Evolutionary conservation across 208 protist genomes (phyloP).

Genomic region (Trichomonas vaginalis): DNA sequence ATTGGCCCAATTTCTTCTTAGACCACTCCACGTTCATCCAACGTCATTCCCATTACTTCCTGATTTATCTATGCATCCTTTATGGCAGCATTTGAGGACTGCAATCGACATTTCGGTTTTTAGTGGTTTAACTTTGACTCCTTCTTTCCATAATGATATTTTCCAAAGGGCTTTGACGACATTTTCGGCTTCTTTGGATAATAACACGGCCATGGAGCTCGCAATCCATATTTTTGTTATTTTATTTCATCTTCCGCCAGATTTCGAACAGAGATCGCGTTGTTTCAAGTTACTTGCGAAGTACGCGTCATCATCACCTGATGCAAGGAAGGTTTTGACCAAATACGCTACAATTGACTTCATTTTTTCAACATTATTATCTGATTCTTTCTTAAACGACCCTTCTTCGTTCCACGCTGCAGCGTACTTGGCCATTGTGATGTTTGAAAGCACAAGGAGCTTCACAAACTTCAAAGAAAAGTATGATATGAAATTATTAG

Average conservation of each 20-base stretch:
- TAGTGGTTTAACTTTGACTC: background rate
- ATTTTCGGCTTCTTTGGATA: background rate
- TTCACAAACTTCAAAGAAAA: background rate
- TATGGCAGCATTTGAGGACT: background rate
- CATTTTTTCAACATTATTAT: background rate
- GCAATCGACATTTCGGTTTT: background rate
- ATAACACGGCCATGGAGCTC: background rate
- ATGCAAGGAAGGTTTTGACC: background rate
- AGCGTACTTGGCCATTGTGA: background rate
- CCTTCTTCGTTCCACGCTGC: background rate
- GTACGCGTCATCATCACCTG: background rate
- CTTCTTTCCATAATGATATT: background rate
- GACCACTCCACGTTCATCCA: background rate
- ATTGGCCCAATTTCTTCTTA: background rate
- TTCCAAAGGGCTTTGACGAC: background rate
- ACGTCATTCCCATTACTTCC: background rate
- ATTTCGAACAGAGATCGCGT: background rate
- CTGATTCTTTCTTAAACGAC: background rate
- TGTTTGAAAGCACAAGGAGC: background rate
- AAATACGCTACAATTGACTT: background rate
- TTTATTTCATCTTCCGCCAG: background rate
- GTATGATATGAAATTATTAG: background rate
- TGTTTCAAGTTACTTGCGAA: background rate
- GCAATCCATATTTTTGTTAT: background rate
- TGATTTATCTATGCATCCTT: background rate